Percentiles rank a stretch among this genome's conserved stretches.
Conservation (phyloP, 805 yeast species). For the Yarrowia sp. region DNA sequence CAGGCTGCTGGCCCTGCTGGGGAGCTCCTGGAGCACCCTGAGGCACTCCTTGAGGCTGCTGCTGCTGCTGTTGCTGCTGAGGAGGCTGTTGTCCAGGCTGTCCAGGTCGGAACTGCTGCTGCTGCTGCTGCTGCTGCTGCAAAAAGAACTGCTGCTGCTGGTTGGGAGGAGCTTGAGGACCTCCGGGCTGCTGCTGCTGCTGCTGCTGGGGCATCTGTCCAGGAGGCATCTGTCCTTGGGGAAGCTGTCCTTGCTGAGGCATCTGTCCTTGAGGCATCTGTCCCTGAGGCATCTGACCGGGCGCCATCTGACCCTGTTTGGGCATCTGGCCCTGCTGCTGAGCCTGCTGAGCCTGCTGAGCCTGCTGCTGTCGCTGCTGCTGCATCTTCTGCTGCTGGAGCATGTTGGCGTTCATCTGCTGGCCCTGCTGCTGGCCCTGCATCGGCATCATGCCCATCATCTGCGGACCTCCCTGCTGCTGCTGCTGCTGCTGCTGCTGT, state of each 20-base stretch:
- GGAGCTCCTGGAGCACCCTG: constrained; percentile 28
- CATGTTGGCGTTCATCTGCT: constrained; percentile 17
- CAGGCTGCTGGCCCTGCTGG: constrained; percentile 28
- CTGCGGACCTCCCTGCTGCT: constrained; percentile 30
- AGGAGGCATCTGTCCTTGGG: constrained; percentile 11
- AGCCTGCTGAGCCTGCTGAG: constrained; percentile 26
- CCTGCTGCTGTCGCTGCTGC: constrained; percentile 35
- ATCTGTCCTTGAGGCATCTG: constrained; percentile 25
- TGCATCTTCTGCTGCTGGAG: constrained; percentile 27
- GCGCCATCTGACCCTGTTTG: constrained; percentile 28
- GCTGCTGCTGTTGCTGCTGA: too few relatives aligned
- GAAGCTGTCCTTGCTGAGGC: constrained; percentile 27
- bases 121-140: not conserved
- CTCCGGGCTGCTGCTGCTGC: constrained; percentile 2
- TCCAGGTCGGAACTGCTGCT: not conserved
- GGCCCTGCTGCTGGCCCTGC: constrained; percentile 28
- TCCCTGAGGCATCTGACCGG: not conserved
- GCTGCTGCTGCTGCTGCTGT: constrained; percentile 35
- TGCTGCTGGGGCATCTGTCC: constrained; percentile 2
- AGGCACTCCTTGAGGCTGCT: not conserved
- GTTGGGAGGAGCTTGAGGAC: not conserved
- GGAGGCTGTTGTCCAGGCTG: too few relatives aligned
- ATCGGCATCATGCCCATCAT: constrained; percentile 21
- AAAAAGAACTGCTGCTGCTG: not conserved
- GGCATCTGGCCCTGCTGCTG: constrained; percentile 34